Evolutionary conservation across 495 filamentous ascomycete species (phyloP).

Genomic region (Hypoxylon rickii): DNA sequence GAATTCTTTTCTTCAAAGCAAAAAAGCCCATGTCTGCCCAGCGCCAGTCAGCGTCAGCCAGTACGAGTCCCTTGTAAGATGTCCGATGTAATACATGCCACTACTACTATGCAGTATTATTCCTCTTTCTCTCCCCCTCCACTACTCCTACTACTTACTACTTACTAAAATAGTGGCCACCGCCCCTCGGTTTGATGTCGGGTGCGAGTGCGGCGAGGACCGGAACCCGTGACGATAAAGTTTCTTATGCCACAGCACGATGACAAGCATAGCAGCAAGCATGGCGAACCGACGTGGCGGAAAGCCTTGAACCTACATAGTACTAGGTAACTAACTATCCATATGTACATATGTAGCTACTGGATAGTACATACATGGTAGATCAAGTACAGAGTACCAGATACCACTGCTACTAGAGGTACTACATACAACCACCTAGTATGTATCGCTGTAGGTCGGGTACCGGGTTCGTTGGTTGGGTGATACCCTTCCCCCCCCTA

Average conservation of each 20-base stretch:
- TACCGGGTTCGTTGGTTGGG: not conserved
- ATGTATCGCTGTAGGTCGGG: too few relatives aligned
- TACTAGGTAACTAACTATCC: slow-evolving; percentile 4
- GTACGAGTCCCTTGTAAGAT: too few relatives aligned
- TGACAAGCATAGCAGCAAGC: not conserved
- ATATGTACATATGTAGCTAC: not conserved
- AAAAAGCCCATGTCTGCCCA: too few relatives aligned
- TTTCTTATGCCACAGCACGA: not conserved
- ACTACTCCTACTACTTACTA: not conserved
- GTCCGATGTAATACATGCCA: too few relatives aligned
- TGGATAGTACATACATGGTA: not conserved
- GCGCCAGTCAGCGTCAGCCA: too few relatives aligned
- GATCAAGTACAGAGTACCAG: too few relatives aligned
- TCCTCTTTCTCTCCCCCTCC: not conserved
- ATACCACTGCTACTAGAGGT: too few relatives aligned
- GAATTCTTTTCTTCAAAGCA: not conserved
- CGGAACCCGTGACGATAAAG: too few relatives aligned
- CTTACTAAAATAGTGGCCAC: too few relatives aligned
- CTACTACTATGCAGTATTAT: too few relatives aligned
- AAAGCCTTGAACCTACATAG: slow-evolving; percentile 12
- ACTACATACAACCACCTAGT: too few relatives aligned
- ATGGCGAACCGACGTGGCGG: slow-evolving; percentile 7
- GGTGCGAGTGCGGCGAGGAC: slow-evolving; percentile 24
- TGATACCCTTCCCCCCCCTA: too few relatives aligned
- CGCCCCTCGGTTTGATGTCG: slow-evolving; percentile 22